A percentile compares a stretch with the other conserved stretches of the same genome.
These are phyloP conservation scores for Grosmannia clavigera DNA, from an alignment of 2,329 filamentous ascomycete genomes.

Conservation along the genomic window DNA sequence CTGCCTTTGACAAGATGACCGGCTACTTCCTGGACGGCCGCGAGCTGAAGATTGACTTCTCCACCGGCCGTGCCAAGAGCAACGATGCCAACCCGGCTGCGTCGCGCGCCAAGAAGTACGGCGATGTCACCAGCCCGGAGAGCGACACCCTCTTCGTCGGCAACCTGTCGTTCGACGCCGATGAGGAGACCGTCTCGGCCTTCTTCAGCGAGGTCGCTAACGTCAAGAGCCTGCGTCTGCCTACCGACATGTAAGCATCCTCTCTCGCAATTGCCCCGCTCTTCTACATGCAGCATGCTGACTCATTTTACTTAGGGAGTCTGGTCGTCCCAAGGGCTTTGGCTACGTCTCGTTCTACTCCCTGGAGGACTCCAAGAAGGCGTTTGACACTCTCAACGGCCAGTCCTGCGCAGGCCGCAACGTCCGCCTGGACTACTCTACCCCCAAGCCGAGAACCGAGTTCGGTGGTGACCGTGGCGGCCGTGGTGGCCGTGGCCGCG, in stretches of 20 bases:
- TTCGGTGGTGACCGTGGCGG: constrained; percentile 34
- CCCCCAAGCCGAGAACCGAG: constrained; percentile 50
- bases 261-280: constrained; percentile 15
- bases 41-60: constrained; percentile 27
- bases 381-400: constrained; percentile 49
- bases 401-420: constrained; percentile 57
- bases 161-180: constrained; percentile 76
- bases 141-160: constrained; percentile 84
- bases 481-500: constrained; percentile 16
- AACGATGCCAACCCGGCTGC: constrained; percentile 43
- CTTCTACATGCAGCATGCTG: not conserved
- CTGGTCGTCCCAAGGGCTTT: constrained; percentile 79
- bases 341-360: constrained; percentile 79
- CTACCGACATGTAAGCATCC: constrained; percentile 58
- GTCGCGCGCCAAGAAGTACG: constrained; percentile 52
- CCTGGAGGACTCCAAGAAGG: constrained; percentile 70
- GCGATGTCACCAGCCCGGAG: constrained; percentile 67
- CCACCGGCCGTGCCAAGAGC: constrained; percentile 17
- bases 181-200: constrained; percentile 61
- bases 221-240: constrained; percentile 72
- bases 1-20: constrained; percentile 26
- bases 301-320: constrained; percentile 40
- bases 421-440: constrained; percentile 73
- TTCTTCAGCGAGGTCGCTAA: constrained; percentile 61
- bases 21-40: constrained; percentile 23